Evolutionary conservation across 768 basidiomycete species (phyloP).

Genomic region (Melanogaster broomeanus): DNA sequence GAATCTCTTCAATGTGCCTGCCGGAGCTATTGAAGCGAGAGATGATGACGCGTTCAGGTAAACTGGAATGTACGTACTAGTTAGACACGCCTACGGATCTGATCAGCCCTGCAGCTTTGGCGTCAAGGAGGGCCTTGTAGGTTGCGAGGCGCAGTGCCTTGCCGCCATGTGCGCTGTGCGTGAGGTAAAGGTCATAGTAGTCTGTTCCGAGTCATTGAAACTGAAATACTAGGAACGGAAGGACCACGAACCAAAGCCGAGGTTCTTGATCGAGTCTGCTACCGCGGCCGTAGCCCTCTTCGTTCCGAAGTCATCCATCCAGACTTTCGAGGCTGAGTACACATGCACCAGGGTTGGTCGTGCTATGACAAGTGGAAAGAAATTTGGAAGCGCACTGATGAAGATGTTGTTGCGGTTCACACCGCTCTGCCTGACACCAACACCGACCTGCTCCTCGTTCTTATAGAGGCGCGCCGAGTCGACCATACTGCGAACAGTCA

Average conservation of each 20-base stretch:
- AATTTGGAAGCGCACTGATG: slow-evolving; percentile 48
- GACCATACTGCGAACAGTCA: slow-evolving; percentile 24
- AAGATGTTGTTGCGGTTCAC: slow-evolving; percentile 55
- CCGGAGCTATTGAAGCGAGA: slow-evolving; percentile 43
- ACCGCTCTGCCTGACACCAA: slow-evolving; percentile 51
- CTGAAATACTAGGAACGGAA: not conserved
- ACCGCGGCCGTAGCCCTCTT: slow-evolving; percentile 54
- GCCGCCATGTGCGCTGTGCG: slow-evolving; percentile 65
- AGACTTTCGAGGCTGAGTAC: slow-evolving; percentile 6
- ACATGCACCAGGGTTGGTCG: too few relatives aligned
- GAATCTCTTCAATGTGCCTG: slow-evolving; percentile 70
- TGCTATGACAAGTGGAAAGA: not conserved
- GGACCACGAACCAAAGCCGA: slow-evolving; percentile 47
- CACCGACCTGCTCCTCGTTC: slow-evolving; percentile 58
- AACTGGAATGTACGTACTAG: slow-evolving; percentile 46
- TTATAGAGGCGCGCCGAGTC: slow-evolving; percentile 65
- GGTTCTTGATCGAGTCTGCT: slow-evolving; percentile 51
- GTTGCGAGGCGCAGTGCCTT: slow-evolving; percentile 57
- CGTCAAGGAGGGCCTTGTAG: slow-evolving; percentile 65
- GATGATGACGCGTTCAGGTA: not conserved
- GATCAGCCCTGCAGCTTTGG: slow-evolving; percentile 59
- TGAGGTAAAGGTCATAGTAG: slow-evolving; percentile 68
- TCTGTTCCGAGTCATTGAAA: slow-evolving; percentile 36
- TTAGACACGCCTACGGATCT: slow-evolving; percentile 73
- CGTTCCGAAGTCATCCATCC: too few relatives aligned